Evolutionary conservation across 2,329 filamentous ascomycete genomes (phyloP), one percentile per base, ranked within the genome.

Genomic region (Aureobasidium mangrovei): DNA sequence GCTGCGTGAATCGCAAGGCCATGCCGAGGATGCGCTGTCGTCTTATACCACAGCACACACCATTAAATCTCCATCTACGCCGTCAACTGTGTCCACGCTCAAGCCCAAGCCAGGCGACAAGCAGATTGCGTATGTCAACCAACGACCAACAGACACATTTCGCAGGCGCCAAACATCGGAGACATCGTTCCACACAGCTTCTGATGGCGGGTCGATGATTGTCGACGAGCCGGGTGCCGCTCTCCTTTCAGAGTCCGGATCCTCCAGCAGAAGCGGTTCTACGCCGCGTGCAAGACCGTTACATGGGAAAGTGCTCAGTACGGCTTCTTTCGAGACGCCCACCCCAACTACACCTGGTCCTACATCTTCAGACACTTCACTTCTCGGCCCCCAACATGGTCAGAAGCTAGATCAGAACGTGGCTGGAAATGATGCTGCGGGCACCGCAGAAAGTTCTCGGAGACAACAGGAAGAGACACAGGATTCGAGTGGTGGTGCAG

Each of bases 21-120:
- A 63, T n/a, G 65, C 54, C 8, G 48, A 56, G 6, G 47, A 52
- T 4, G 33, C 12, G 7, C 41, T 52, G 7, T 46, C 46, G 10
- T 56, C 54, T 7, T 56, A 56, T 10, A 47, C 46, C n/a, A 56
- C 54, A 3, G 54, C 46, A 6, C 39, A 43, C 29, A 51, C 46
- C 18, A 31, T 41, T 7, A 4, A 35, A 6, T 45, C 40, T 27
- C 40, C 54, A 4, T 38, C 54, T 1, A 31, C 35, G 2, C 40
- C 35, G 10, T 44, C 54, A 5, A 28, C 53, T 28, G 4, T 45
- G 6, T 31, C 41, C 7, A 39, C 49, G 3, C 39, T 39, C 3
- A 43, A 18, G 12, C 39, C 48, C 3, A 43, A 18, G 12, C 26
- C 49, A 4, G 27, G 35, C 18, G 49, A 31, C 27, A 29, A 12